Conservation (phyloP, 1,139 yeast genomes). For the Chernovozyma aurita region DNA sequence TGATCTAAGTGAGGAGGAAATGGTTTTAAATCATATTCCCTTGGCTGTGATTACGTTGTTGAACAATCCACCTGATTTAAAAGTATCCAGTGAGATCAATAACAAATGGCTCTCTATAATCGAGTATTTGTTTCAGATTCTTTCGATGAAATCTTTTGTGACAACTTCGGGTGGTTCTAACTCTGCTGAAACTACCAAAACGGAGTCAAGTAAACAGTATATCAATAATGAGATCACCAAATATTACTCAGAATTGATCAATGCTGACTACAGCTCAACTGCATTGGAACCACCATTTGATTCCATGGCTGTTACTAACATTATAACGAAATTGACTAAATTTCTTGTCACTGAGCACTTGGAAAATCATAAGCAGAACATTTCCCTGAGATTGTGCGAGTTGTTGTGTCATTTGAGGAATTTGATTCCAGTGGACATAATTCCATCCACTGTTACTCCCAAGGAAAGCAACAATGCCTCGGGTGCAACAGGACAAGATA, state of each 20-base stretch:
- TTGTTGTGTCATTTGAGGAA: not conserved
- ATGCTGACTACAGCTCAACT: not conserved
- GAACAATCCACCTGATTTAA: not conserved
- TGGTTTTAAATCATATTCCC: conserved; percentile 74
- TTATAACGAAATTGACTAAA: too few species aligned
- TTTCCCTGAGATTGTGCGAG: conserved; percentile 1
- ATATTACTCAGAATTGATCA: not conserved
- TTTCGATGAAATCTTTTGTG: not conserved
- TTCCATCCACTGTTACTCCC: not conserved
- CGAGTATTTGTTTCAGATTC: not conserved
- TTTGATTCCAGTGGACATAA: not conserved
- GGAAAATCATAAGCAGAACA: not conserved
- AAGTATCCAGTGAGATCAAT: not conserved
- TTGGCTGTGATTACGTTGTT: conserved; percentile 51
- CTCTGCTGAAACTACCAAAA: not conserved
- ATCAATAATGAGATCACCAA: not conserved
- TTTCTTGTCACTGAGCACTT: not conserved
- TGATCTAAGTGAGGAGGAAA: conserved; percentile 80
- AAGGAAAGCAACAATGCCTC: not conserved
- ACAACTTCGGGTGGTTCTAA: not conserved
- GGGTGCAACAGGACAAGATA: too few species aligned
- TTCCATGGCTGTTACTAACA: not conserved
- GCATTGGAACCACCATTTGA: not conserved
- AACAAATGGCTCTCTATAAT: not conserved
- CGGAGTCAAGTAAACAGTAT: not conserved